These are phyloP conservation scores for Paecilomyces dactylethromorphus DNA, from an alignment of 2,329 filamentous ascomycete species.

Conservation along the genomic window DNA sequence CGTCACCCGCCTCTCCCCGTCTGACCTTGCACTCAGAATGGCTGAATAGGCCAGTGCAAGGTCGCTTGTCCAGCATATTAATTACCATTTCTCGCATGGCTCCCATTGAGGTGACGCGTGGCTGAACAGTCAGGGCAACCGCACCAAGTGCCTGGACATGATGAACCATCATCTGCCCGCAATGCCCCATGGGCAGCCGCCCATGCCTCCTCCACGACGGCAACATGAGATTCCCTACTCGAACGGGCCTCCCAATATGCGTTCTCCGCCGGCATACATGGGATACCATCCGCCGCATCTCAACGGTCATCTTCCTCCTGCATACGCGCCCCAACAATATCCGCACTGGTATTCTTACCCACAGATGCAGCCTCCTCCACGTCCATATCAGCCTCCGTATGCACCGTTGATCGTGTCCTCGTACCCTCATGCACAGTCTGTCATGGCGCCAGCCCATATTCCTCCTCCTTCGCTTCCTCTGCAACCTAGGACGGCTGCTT, in stretches of 20 bases:
- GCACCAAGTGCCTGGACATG: slow-evolving; percentile 26
- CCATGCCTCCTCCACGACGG: slow-evolving; percentile 43
- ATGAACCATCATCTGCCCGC: slow-evolving; percentile 41
- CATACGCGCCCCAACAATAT: slow-evolving; percentile 39
- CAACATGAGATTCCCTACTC: slow-evolving; percentile 41
- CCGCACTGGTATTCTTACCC: slow-evolving; percentile 39
- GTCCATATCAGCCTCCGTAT: slow-evolving; percentile 34
- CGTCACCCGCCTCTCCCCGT: slow-evolving; percentile 5
- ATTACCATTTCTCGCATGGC: slow-evolving; percentile 29
- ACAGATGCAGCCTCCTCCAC: slow-evolving; percentile 35
- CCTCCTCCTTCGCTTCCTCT: slow-evolving; percentile 28
- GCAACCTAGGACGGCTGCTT: slow-evolving; percentile 26
- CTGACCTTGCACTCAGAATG: slow-evolving; percentile 23
- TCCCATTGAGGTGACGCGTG: slow-evolving; percentile 34
- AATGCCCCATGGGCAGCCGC: slow-evolving; percentile 44
- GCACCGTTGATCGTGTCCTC: slow-evolving; percentile 38
- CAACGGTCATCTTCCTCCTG: slow-evolving; percentile 45
- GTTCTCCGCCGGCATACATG: slow-evolving; percentile 55
- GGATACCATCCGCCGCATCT: slow-evolving; percentile 49
- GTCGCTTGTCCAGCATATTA: slow-evolving; percentile 10
- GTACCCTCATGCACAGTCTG: slow-evolving; percentile 35
- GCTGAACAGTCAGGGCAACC: slow-evolving; percentile 29
- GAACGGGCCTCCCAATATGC: slow-evolving; percentile 44
- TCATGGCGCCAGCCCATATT: slow-evolving; percentile 31
- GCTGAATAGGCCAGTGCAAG: slow-evolving; percentile 24